Percentiles rank a stretch among this genome's conserved stretches.
phyloP scores from a whole-genome alignment of 2,329 filamentous ascomycete genomes.

The Mollisia scopiformis region DNA sequence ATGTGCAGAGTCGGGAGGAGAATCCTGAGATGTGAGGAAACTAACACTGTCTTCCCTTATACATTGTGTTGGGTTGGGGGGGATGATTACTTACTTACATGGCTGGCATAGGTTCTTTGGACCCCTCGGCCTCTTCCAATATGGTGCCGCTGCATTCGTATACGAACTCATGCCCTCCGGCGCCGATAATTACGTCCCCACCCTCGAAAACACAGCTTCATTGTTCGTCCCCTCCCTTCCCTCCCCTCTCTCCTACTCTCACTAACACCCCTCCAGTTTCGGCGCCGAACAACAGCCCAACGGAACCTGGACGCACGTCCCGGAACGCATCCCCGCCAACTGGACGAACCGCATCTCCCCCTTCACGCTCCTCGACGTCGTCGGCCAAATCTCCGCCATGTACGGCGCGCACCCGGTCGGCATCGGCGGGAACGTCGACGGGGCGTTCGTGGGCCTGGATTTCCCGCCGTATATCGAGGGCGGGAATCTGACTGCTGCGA shows the following conservation, averaged over 20 bases:
- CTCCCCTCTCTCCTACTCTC: not conserved
- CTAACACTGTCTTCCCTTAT: too few relatives aligned
- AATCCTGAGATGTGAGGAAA: conserved; percentile 25
- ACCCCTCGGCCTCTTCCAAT: conserved; percentile 30
- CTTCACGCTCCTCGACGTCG: not conserved
- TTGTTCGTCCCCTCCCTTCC: not conserved
- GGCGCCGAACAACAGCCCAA: not conserved
- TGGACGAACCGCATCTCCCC: conserved; percentile 3
- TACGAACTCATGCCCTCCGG: conserved; percentile 30
- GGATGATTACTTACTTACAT: too few relatives aligned
- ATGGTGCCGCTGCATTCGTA: conserved; percentile 26
- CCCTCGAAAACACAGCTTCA: not conserved
- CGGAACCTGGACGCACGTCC: conserved; percentile 6
- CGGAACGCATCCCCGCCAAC: conserved; percentile 5
- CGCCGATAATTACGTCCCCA: not conserved
- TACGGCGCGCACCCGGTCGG: conserved; percentile 1
- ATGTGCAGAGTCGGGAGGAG: conserved; percentile 25
- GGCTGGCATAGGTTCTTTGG: conserved; percentile 27
- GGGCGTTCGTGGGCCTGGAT: not conserved
- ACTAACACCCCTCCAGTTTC: not conserved
- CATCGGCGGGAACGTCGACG: not conserved
- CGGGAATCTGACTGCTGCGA: not conserved
- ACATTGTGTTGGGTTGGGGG: too few relatives aligned
- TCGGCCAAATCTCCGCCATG: not conserved
- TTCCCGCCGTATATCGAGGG: conserved; percentile 4